phyloP scores from a whole-genome alignment of 306 rosid genomes.

The Ormosia emarginata region DNA sequence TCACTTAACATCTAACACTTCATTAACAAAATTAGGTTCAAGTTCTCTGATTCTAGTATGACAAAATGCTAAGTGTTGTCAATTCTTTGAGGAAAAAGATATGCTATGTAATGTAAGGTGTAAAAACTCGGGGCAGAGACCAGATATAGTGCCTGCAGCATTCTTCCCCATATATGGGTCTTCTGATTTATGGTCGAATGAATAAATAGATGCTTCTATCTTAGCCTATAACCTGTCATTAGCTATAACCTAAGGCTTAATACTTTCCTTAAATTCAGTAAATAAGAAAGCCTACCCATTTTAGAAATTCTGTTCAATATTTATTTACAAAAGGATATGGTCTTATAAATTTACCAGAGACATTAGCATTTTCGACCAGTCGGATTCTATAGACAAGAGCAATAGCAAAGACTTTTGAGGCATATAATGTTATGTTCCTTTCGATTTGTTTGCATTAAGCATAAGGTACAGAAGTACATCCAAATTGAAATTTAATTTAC shows the following conservation, averaged over 20 bases:
- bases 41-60: constrained; percentile 10
- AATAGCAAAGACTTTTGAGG: not conserved
- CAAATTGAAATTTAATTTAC: not conserved
- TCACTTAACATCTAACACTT: not conserved
- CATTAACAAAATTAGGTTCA: not conserved
- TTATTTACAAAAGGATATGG: not conserved
- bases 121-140: not conserved
- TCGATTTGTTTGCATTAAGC: not conserved
- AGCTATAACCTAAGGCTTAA: not conserved
- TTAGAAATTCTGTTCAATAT: not conserved
- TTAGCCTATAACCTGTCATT: not conserved
- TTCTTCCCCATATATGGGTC: not conserved
- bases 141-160: not conserved
- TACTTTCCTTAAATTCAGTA: not conserved
- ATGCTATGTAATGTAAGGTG: not conserved
- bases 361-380: not conserved
- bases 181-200: not conserved
- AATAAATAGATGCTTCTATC: not conserved
- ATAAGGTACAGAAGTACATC: not conserved
- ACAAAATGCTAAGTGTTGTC: not conserved
- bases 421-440: not conserved
- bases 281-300: not conserved
- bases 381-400: not conserved
- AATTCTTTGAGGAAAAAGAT: not conserved
- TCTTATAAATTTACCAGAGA: not conserved